Evolutionary conservation across 345 rosid genomes (phyloP).

Genomic region (Diplotaxis tenuifolia): DNA sequence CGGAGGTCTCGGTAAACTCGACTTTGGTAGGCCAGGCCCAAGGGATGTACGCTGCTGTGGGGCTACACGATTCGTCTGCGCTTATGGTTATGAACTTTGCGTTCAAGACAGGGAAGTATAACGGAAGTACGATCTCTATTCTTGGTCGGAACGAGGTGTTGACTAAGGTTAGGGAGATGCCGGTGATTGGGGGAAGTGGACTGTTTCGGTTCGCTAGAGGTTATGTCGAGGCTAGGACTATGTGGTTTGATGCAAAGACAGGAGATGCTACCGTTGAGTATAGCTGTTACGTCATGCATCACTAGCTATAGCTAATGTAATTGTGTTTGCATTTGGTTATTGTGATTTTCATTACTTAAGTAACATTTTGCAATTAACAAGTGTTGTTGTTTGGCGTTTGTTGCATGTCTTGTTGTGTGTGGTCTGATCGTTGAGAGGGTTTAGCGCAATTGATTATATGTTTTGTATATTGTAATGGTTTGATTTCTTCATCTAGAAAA

Average conservation of each 20-base stretch:
- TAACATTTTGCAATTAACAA: not conserved
- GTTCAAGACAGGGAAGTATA: conserved; percentile 45
- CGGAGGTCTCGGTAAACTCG: conserved; percentile 38
- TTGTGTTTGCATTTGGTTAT: not conserved
- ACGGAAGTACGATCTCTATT: conserved; percentile 45
- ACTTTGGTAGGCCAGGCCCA: conserved; percentile 45
- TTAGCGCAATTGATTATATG: not conserved
- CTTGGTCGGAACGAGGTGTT: conserved; percentile 47
- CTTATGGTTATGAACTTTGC: conserved; percentile 51
- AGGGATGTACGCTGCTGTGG: conserved; percentile 41
- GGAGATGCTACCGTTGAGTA: conserved; percentile 51
- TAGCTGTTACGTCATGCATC: conserved; percentile 39
- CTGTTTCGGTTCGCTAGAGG: conserved; percentile 63
- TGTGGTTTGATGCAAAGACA: conserved; percentile 18
- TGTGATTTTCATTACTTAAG: not conserved
- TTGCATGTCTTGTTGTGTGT: not conserved
- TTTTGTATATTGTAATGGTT: not conserved
- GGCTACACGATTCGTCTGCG: conserved; percentile 32
- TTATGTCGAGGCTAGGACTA: conserved; percentile 50
- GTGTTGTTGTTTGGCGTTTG: not conserved
- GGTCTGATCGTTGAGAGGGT: not conserved
- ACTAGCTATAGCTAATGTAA: conserved; percentile 12
- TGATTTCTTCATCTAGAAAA: not conserved
- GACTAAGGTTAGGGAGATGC: conserved; percentile 52
- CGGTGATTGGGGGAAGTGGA: conserved; percentile 62